Base-by-base conservation (phyloP, 2,329 filamentous ascomycete species). In the Ophiocordyceps camponoti-leonardi region DNA sequence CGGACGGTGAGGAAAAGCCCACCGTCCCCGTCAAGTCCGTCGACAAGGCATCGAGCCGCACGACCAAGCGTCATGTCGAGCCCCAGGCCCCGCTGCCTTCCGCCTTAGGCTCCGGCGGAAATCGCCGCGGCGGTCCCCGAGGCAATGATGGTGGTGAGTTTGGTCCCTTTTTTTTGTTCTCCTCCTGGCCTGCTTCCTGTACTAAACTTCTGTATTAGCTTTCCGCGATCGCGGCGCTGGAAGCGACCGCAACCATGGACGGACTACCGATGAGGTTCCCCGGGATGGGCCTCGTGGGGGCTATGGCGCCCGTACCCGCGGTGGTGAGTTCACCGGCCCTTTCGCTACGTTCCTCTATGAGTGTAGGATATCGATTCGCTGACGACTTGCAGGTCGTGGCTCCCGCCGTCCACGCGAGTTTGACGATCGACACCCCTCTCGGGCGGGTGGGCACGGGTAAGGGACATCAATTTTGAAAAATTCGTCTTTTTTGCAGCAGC, bases 201-300 rank as follows among this genome's bases (percentile, higher is more conserved):
- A 16, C 31, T 33, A 13, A 33, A 16, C 4, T 13, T 5, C 8
- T 13, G 4, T 33, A 4, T n/a, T 33, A 41, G 88, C 86, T 62
- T 92, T 87, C 81, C 86, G 85, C 64, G 86, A 94, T 71, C 84
- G 84, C 62, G 79, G 77, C 61, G 86, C 81, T 61, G 88, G 87
- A 56, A 74, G 78, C 61, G 74, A 77, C 59, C 81, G 76, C 74
- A 95, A 95, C 78, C 85, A 86, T 58, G 73, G 72, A 64, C 84
- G 84, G 67, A 71, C 81, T 55, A 81, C 77, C 49, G 86, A 88
- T 49, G 85, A 90, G 64, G 67, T 57, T 51, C 56, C 75, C 51
- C 68, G 67, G 52, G 65, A 65, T 50, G 66, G 69, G 52, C 67
- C 77, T 59, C 74, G 77, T 53, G 79, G 77, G 52, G 76, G 75